A percentile compares a stretch with the other conserved stretches of the same genome.
Evolutionary conservation across 2,329 filamentous ascomycete genomes (phyloP).

Genomic region (Apiospora hydei): DNA sequence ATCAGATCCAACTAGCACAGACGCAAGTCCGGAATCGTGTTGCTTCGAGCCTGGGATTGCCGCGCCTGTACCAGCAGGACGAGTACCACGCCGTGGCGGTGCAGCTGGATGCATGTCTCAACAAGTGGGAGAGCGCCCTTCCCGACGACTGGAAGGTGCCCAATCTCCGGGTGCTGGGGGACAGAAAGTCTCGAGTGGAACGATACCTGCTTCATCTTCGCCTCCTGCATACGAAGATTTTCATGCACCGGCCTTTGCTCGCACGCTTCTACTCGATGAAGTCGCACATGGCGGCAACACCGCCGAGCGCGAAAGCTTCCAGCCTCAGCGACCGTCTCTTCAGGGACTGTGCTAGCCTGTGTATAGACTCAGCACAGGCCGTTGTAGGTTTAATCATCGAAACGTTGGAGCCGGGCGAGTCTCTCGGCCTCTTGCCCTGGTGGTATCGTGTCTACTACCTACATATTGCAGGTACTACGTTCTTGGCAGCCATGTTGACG

Average conservation of each 20-base stretch:
- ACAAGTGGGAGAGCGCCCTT: background rate
- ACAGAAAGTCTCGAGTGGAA: background rate
- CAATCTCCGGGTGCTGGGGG: background rate
- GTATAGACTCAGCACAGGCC: conserved; percentile 1
- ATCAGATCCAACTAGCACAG: background rate
- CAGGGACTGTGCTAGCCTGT: conserved; percentile 26
- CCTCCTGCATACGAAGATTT: conserved; percentile 27
- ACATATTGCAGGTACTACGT: conserved; percentile 30
- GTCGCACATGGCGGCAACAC: background rate
- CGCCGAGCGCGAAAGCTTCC: background rate
- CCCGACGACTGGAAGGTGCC: conserved; percentile 5
- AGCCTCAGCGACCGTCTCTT: conserved; percentile 24
- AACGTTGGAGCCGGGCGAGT: background rate
- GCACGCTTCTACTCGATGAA: conserved; percentile 23
- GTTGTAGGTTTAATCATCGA: background rate
- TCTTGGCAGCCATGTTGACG: conserved; percentile 34
- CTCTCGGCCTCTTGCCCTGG: conserved; percentile 27
- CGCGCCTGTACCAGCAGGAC: background rate
- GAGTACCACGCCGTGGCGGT: conserved; percentile 11
- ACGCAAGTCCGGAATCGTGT: background rate
- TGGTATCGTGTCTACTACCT: conserved; percentile 34
- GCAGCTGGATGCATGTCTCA: conserved; percentile 4
- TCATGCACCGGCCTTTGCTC: conserved; percentile 26
- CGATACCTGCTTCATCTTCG: conserved; percentile 23
- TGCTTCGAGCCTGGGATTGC: background rate